Evolutionary conservation across 176 grass and related monocot species (phyloP), one percentile per base, ranked within the genome.

Genomic region (Metroxylon sagu): DNA sequence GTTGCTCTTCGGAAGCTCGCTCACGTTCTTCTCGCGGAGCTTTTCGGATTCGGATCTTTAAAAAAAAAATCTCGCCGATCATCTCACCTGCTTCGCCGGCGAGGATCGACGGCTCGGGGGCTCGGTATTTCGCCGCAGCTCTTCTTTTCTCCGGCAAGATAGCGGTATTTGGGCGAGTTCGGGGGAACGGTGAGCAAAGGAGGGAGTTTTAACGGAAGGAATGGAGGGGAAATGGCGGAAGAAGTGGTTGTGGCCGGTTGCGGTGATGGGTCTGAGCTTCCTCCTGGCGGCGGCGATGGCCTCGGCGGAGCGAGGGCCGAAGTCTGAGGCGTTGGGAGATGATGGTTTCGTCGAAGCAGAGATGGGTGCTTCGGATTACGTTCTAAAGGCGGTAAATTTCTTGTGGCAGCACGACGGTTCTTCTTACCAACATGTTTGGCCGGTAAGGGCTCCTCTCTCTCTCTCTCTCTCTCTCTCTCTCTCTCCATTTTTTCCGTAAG

Each of bases 351-450:
- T n/a, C 25, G 6, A 16, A 1, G 58, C 5, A 29, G 28, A 35
- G 0, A 26, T 30, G 14, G 57, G 57, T 16, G 57, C 17, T 17
- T 59, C 26, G 58, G 58, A 18, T 17, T 60, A 60, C 28, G 27
- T 35, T 17, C 58, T 60, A 35, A 35, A 35, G 28, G 58, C 31
- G 28, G 58, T 35, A 60, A 60, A 60, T 30, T 60, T 39, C 35
- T 12, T 12, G 35, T 39, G 35, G 70, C 59, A 23, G 19, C 27
- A 59, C 25, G 10, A 73, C 23, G 50, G 27, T 29, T 73, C 70
- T n/a, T 62, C 59, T 18, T 73, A 73, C 59, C 18, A 73, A 25
- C 70, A 73, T 59, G 50, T 62, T 35, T 73, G 70, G 70, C 70
- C 70, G 50, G 70, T 73, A 60, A 63, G 19, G 4, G 4, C 48